phyloP scores from a whole-genome alignment of 179 eudicot species.

The Silene coronaria region DNA sequence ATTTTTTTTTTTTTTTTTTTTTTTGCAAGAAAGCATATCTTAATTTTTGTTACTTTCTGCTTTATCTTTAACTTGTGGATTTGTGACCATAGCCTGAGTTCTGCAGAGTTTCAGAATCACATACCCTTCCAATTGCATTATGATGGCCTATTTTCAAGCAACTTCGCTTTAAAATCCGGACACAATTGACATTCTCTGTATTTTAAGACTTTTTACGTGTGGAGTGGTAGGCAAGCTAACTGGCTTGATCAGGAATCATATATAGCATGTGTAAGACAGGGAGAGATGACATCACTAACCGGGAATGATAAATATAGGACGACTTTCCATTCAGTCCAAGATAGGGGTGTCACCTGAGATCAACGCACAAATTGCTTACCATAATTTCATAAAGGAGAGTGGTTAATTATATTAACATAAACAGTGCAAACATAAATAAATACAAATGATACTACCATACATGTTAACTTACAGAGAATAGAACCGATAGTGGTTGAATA shows the following conservation, averaged over 20 bases:
- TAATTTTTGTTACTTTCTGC: background rate
- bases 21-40: too few species aligned
- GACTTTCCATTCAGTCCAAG: conserved; percentile 90
- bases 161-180: background rate
- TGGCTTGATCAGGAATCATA: conserved; percentile 8
- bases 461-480: conserved; percentile 78
- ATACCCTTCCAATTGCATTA: background rate
- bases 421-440: background rate
- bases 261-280: background rate
- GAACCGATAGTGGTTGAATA: conserved; percentile 72
- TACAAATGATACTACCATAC: background rate
- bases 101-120: background rate
- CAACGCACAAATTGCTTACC: conserved; percentile 11
- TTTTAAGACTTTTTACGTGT: background rate
- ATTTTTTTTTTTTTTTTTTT: too few species aligned
- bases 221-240: background rate
- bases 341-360: conserved; percentile 80
- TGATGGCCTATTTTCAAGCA: background rate
- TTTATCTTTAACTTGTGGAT: background rate
- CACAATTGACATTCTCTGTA: background rate
- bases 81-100: background rate
- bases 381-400: background rate
- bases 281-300: conserved; percentile 43
- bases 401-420: background rate
- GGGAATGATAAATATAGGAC: conserved; percentile 91